Evolutionary conservation across 257 asterid species (phyloP), one percentile per base, ranked within the genome.

Genomic region (Eucommia ulmoides): DNA sequence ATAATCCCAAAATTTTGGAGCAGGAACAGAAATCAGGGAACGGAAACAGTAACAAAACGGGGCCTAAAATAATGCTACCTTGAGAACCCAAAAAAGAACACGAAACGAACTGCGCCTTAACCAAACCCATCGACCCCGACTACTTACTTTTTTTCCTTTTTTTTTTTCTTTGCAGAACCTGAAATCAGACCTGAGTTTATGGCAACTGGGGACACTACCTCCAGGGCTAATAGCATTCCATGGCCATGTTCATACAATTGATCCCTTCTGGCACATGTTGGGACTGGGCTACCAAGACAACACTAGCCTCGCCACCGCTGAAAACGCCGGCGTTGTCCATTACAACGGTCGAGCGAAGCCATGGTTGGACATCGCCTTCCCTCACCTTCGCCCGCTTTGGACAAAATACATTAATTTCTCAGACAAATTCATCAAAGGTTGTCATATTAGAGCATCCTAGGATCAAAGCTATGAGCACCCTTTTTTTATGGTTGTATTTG

Each of bases 311-410:
- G 72, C 68, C 33, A 82, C 70, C 52, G 96, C 91, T 64, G 74
- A 73, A 65, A 69, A 60, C 51, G 97, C 97, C 12, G 97, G 80
- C 6, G 97, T 88, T 17, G 49, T 85, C 65, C 97, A 89, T 66
- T 84, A 77, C 62, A 89, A 89, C 50, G 97, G 97, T 38, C 70
- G 96, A 76, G 94, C 97, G 58, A 89, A 89, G 77, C 97, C 97
- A 54, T 89, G 97, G 97, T 81, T 89, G 8, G 97, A 89, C 49
- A 89, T 89, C 65, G 96, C 96, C 58, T 82, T 89, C 65, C 94
- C 94, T 55, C 71, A 89, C 33, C 79, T 89, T 35, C 76, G 84
- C 41, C 76, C 81, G 19, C 68, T 89, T 1, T 89, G 97, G 97
- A 68, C 83, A 2, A 84, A 82, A 66, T 89, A 84, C 55, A 58